Conservation (phyloP, 495 filamentous ascomycete genomes). For the Podospora appendiculata region DNA sequence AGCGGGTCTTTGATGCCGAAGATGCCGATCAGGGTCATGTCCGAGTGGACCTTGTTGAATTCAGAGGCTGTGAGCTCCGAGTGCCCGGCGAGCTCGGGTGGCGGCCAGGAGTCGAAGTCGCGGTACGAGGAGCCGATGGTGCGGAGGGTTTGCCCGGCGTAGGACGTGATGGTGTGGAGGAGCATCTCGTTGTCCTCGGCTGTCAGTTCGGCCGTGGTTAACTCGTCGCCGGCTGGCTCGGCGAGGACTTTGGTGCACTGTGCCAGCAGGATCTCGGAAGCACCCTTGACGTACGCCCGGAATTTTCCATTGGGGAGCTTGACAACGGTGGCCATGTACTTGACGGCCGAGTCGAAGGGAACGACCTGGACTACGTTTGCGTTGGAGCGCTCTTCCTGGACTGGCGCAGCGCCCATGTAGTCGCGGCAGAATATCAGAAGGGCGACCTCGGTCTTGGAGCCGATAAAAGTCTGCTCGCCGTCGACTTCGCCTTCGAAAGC, state of each 20-base stretch:
- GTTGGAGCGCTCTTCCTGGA: slow-evolving; percentile 64
- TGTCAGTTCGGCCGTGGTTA: slow-evolving; percentile 47
- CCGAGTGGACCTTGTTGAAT: slow-evolving; percentile 64
- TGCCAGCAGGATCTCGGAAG: slow-evolving; percentile 72
- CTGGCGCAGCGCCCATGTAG: slow-evolving; percentile 61
- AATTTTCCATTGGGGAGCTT: slow-evolving; percentile 55
- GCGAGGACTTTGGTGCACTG: slow-evolving; percentile 62
- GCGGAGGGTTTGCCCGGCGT: slow-evolving; percentile 75
- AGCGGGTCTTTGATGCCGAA: slow-evolving; percentile 87
- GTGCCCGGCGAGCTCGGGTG: slow-evolving; percentile 65
- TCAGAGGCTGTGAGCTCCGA: slow-evolving; percentile 52
- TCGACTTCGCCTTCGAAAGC: slow-evolving; percentile 79
- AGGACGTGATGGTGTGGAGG: slow-evolving; percentile 59
- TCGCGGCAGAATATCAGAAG: slow-evolving; percentile 67
- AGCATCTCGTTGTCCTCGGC: slow-evolving; percentile 51
- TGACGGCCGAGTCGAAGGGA: slow-evolving; percentile 78
- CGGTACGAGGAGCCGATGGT: slow-evolving; percentile 84
- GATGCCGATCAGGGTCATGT: slow-evolving; percentile 74
- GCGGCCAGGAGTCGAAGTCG: slow-evolving; percentile 88
- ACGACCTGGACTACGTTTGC: slow-evolving; percentile 64
- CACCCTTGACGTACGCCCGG: slow-evolving; percentile 76
- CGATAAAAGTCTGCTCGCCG: slow-evolving; percentile 67
- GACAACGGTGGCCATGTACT: slow-evolving; percentile 79
- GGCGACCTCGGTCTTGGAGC: slow-evolving; percentile 87
- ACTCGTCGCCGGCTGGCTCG: slow-evolving; percentile 52